Conservation (phyloP, 805 yeast genomes). For the Suhomyces xylopsoci region DNA sequence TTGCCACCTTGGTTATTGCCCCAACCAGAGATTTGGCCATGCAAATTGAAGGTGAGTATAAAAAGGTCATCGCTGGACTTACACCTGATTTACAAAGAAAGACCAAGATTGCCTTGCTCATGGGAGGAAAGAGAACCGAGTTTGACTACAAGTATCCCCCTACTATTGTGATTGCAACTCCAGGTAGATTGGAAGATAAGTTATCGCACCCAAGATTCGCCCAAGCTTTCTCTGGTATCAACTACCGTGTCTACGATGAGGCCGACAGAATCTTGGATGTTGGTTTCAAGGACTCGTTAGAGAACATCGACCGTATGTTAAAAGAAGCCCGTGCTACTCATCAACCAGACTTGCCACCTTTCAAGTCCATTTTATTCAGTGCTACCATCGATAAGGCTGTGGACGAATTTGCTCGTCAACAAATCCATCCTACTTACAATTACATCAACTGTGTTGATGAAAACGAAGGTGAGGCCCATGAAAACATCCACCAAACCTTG, state of each 20-base stretch:
- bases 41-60: conserved; percentile 69
- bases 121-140: conserved; percentile 60
- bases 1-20: conserved; percentile 61
- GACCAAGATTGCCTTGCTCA: conserved; percentile 38
- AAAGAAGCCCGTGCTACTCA: conserved; percentile 27
- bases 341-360: conserved; percentile 23
- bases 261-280: conserved; percentile 84
- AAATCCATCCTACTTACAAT: conserved; percentile 51
- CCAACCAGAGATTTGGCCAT: conserved; percentile 92
- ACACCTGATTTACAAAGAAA: conserved; percentile 14
- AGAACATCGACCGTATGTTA: conserved; percentile 51
- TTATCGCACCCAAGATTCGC: conserved; percentile 45
- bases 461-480: conserved; percentile 72
- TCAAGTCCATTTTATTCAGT: conserved; percentile 75
- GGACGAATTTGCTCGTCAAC: conserved; percentile 56
- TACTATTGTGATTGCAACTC: conserved; percentile 79
- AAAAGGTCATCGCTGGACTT: conserved; percentile 36
- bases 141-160: conserved; percentile 34
- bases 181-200: conserved; percentile 76
- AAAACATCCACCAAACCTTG: conserved; percentile 67
- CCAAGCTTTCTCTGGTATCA: conserved; percentile 50
- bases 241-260: conserved; percentile 78
- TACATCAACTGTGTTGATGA: conserved; percentile 73
- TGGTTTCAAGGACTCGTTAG: conserved; percentile 70
- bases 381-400: conserved; percentile 82